phyloP scores from a whole-genome alignment of 2,329 filamentous ascomycete species.

The Aspergillus eucalypticola region DNA sequence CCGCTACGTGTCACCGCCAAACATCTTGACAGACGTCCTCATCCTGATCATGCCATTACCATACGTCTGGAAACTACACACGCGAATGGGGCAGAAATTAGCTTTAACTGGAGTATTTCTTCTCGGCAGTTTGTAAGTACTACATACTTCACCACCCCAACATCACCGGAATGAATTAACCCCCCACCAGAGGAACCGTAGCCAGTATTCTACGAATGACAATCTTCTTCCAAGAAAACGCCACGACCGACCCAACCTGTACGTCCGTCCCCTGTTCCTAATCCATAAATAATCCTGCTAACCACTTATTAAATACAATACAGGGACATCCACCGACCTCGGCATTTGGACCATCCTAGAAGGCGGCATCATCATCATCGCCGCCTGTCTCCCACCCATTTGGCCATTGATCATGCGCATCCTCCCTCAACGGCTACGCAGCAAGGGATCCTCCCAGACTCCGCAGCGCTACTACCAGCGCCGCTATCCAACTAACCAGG shows the following conservation, averaged over 20 bases:
- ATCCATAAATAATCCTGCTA: neutral
- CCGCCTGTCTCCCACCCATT: conserved; percentile 23
- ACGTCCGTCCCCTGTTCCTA: neutral
- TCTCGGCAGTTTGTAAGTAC: conserved; percentile 25
- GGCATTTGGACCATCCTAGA: conserved; percentile 23
- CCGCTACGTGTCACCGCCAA: conserved; percentile 19
- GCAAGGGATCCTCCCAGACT: conserved; percentile 4
- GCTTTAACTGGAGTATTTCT: conserved; percentile 25
- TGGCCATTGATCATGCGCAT: conserved; percentile 22
- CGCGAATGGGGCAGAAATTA: conserved; percentile 17
- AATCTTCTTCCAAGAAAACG: conserved; percentile 14
- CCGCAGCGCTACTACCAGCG: neutral
- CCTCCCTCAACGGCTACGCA: conserved; percentile 5
- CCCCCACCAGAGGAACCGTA: conserved; percentile 19
- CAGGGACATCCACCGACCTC: conserved; percentile 22
- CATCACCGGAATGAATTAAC: neutral
- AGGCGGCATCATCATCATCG: conserved; percentile 24
- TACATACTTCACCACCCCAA: no score
- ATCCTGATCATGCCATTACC: conserved; percentile 18
- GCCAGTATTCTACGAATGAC: conserved; percentile 22
- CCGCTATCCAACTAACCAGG: conserved; percentile 5
- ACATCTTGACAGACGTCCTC: conserved; percentile 15
- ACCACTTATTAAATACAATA: neutral
- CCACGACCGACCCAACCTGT: conserved; percentile 20
- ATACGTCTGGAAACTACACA: conserved; percentile 19